Conservation (phyloP, 2,329 filamentous ascomycete genomes). For the Stemphylium lycopersici region DNA sequence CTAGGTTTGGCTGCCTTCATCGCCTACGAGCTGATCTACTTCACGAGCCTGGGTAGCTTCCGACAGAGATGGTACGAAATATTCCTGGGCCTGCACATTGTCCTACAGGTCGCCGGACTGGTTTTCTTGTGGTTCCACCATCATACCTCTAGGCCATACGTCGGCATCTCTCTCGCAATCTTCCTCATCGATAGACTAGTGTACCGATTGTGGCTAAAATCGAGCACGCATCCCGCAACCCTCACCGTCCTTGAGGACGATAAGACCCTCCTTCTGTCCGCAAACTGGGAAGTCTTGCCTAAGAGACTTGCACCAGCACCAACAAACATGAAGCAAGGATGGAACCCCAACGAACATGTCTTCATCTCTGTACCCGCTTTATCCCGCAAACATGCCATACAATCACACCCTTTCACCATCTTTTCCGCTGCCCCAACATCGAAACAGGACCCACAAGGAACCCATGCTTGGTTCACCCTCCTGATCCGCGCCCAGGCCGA, state of each 20-base stretch:
- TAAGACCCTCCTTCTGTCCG: slow-evolving; percentile 60
- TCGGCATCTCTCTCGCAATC: slow-evolving; percentile 60
- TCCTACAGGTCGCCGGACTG: slow-evolving; percentile 63
- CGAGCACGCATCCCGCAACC: slow-evolving; percentile 55
- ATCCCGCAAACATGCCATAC: slow-evolving; percentile 59
- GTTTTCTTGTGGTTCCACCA: slow-evolving; percentile 67
- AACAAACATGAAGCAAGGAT: slow-evolving; percentile 57
- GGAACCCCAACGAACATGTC: slow-evolving; percentile 67
- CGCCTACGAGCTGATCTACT: slow-evolving; percentile 66
- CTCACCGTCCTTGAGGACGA: slow-evolving; percentile 62
- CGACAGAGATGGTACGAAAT: slow-evolving; percentile 67
- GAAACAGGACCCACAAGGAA: slow-evolving; percentile 30
- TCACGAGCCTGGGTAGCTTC: slow-evolving; percentile 66
- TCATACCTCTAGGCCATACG: slow-evolving; percentile 59
- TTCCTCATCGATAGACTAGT: slow-evolving; percentile 64
- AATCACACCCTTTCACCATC: slow-evolving; percentile 72
- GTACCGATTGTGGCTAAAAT: slow-evolving; percentile 63
- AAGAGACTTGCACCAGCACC: slow-evolving; percentile 20
- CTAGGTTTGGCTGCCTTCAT: slow-evolving; percentile 62
- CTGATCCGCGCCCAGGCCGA: slow-evolving; percentile 63
- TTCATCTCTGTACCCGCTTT: slow-evolving; percentile 66
- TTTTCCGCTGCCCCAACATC: slow-evolving; percentile 63
- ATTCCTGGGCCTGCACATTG: slow-evolving; percentile 65
- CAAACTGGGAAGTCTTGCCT: slow-evolving; percentile 49
- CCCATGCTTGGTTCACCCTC: slow-evolving; percentile 61